Percentiles rank a stretch among this genome's conserved stretches.
Conservation (phyloP, 805 yeast genomes). For the Lipomyces orientalis region DNA sequence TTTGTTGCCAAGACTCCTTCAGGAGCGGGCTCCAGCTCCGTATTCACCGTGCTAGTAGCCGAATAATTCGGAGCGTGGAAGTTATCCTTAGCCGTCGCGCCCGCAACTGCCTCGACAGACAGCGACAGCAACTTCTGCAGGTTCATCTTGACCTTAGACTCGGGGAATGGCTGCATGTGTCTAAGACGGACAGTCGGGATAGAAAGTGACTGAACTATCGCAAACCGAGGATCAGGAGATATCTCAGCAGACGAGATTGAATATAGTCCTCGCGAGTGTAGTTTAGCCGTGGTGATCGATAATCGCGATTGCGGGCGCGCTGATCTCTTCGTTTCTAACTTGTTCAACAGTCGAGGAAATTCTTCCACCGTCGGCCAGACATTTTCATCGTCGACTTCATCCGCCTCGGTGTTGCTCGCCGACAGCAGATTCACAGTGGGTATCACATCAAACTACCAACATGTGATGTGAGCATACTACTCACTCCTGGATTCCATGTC, state of each 20-base stretch:
- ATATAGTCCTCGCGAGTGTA: background rate
- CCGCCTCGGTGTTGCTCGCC: background rate
- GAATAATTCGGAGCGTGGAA: background rate
- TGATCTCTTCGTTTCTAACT: background rate
- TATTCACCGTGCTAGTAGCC: background rate
- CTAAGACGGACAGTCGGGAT: constrained; percentile 1
- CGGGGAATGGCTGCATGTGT: background rate
- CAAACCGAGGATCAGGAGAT: background rate
- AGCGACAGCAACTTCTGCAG: background rate
- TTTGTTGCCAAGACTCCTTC: background rate
- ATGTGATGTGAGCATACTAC: background rate
- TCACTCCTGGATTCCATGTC: background rate
- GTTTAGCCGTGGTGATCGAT: background rate
- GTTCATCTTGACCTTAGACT: background rate
- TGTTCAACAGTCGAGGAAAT: background rate
- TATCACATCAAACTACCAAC: background rate
- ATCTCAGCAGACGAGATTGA: background rate
- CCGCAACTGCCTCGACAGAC: background rate
- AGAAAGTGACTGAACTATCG: background rate
- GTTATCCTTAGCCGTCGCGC: background rate
- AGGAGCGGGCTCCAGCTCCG: background rate
- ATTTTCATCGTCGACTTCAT: background rate
- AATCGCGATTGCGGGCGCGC: background rate
- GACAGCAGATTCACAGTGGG: background rate
- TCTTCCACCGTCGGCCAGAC: background rate